Conservation (phyloP, 2,329 filamentous ascomycete species). For the Colletotrichum sojae region DNA sequence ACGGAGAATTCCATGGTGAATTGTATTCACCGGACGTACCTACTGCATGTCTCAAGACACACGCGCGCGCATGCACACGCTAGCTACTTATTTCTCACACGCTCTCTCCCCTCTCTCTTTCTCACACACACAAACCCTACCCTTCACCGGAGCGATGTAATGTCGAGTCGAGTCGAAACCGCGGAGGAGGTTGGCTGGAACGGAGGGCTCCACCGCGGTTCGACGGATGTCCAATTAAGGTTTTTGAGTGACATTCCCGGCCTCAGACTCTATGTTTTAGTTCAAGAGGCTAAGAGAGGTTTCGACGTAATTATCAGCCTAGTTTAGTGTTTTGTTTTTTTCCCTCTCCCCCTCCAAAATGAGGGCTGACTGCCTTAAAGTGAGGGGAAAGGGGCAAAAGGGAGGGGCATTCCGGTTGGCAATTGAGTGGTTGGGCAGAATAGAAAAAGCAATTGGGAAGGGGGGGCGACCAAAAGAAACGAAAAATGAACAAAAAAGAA, state of each 20-base stretch:
- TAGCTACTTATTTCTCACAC: no score
- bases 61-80: not conserved
- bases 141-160: not conserved
- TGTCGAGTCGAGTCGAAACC: not conserved
- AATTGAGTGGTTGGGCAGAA: conserved; percentile 1
- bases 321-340: not conserved
- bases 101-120: not conserved
- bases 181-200: conserved; percentile 3
- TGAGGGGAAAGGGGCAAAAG: conserved; percentile 2
- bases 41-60: conserved; percentile 18
- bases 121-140: no score
- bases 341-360: not conserved
- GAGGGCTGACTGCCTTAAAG: conserved; percentile 1
- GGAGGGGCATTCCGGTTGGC: not conserved
- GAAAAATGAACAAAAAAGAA: not conserved
- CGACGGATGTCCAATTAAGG: conserved; percentile 39
- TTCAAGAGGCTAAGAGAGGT: conserved; percentile 5
- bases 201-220: conserved; percentile 22
- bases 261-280: conserved; percentile 23
- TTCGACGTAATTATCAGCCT: not conserved
- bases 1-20: not conserved
- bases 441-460: not conserved
- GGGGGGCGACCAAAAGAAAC: not conserved
- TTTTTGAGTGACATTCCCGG: conserved; percentile 38
- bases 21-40: not conserved